These are phyloP conservation scores for Taiozyma sp. DNA, from an alignment of 1,139 yeast genomes.

Conservation along the genomic window DNA sequence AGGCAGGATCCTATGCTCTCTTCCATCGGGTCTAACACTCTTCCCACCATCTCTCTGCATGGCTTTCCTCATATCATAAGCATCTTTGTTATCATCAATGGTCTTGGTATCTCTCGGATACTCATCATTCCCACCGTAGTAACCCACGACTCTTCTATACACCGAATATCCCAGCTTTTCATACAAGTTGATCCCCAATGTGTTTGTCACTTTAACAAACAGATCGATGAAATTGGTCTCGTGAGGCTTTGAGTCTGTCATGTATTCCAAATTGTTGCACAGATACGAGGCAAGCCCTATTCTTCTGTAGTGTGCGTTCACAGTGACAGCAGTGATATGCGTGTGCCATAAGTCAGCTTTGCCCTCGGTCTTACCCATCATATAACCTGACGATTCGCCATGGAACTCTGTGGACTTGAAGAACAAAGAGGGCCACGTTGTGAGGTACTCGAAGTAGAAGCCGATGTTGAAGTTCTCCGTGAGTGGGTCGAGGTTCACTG, in stretches of 20 bases:
- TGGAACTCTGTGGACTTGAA: constrained; percentile 58
- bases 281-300: constrained; percentile 79
- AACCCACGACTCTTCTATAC: constrained; percentile 85
- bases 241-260: constrained; percentile 68
- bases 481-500: constrained; percentile 78
- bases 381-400: constrained; percentile 54
- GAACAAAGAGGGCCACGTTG: constrained; percentile 85
- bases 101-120: constrained; percentile 38
- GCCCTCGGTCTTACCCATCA: constrained; percentile 99
- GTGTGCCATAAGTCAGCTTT: constrained; percentile 85
- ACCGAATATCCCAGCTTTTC: constrained; percentile 84
- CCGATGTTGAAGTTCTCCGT: constrained; percentile 87
- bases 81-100: constrained; percentile 69
- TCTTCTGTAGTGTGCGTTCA: constrained; percentile 76
- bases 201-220: constrained; percentile 84
- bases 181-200: constrained; percentile 74
- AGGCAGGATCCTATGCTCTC: constrained; percentile 54
- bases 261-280: constrained; percentile 67
- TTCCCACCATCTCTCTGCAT: constrained; percentile 35
- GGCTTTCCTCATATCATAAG: constrained; percentile 76
- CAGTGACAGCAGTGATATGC: constrained; percentile 95
- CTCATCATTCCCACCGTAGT: constrained; percentile 54
- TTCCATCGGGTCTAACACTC: constrained; percentile 56
- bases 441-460: constrained; percentile 79
- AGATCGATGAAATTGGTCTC: constrained; percentile 82